Evolutionary conservation across 225 moss, liverwort and hornwort species (phyloP), one percentile per base, ranked within the genome.

Genomic region (Physcomitrium patens): DNA sequence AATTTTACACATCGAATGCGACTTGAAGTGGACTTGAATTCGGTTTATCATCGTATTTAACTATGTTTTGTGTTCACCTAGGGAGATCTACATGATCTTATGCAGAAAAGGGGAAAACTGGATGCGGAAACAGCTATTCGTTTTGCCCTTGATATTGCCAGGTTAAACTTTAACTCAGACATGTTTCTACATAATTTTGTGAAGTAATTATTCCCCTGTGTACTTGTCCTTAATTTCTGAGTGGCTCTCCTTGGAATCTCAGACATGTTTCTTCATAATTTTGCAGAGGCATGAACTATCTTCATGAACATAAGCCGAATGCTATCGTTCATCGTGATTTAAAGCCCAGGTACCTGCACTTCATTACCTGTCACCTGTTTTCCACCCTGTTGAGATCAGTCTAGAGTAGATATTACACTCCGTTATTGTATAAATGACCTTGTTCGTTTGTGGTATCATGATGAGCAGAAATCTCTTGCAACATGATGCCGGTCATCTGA

Each of bases 121-220:
- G 92, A 94, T 61, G 56, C 81, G 13, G 75, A 57, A 60, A 92
- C 82, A 54, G 87, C 87, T 72, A 15, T 85, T 63, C 70, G 80
- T 51, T 94, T 88, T 82, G 94, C 92, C 11, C 90, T 96, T 7
- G 96, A 96, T 63, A 92, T 96, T 76, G 92, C 91, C 72, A 91
- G 94, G 91, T 92, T 60, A 49, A 37, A n/a, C 55, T 27, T 47
- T 8, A 70, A 49, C 5, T n/a, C n/a, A n/a, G n/a, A n/a, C n/a
- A n/a, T n/a, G n/a, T n/a, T n/a, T n/a, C n/a, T n/a, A n/a, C n/a
- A n/a, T n/a, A n/a, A n/a, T n/a, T n/a, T n/a, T n/a, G n/a, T n/a
- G n/a, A n/a, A n/a, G n/a, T n/a, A n/a, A 65, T 2, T 31, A 65
- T 56, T 65, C 55, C 20, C 60, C 60, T 70, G 49, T 70, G 20